Conservation (phyloP, 2,329 filamentous ascomycete species). For the Neospermospora avenae region DNA sequence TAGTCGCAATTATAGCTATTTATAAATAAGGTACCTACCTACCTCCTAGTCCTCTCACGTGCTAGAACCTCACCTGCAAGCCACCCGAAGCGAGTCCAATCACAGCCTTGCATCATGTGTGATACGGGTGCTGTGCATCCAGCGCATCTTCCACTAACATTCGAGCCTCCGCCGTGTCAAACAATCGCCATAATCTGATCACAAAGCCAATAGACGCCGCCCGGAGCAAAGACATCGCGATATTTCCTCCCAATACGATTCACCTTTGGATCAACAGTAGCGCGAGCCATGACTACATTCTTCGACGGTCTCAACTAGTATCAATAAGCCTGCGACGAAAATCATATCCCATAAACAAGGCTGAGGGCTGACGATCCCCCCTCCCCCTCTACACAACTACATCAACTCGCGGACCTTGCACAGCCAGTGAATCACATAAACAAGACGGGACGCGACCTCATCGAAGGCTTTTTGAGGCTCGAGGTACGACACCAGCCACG, state of each 20-base stretch:
- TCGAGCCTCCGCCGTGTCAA: background rate
- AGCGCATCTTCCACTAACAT: slow-evolving; percentile 12
- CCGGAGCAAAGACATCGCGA: slow-evolving; percentile 1
- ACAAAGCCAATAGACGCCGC: slow-evolving; percentile 21
- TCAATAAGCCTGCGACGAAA: background rate
- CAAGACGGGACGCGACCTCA: background rate
- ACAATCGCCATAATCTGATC: slow-evolving; percentile 24
- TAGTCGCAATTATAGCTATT: too few species aligned
- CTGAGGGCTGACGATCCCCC: slow-evolving; percentile 13
- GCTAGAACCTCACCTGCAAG: background rate
- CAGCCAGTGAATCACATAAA: background rate
- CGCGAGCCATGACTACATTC: background rate
- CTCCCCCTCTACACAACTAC: slow-evolving; percentile 1
- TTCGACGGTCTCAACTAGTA: background rate
- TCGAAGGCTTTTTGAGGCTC: background rate
- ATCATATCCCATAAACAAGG: slow-evolving; percentile 10
- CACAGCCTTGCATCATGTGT: slow-evolving; percentile 8
- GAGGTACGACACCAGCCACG: background rate
- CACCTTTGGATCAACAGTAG: background rate
- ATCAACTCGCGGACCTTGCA: background rate
- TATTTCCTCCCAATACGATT: too few species aligned
- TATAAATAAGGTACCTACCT: too few species aligned
- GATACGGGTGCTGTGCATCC: slow-evolving; percentile 8
- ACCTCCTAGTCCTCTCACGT: background rate
- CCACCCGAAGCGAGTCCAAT: slow-evolving; percentile 21